phyloP scores from a whole-genome alignment of 306 rosid species.

The cucumber (Cucumis sativus) region Cucumber_9930_V3 NC_026655.2:15588001-15588500 shows the following conservation, averaged over 20 bases:
- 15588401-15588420: neutral
- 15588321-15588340: neutral
- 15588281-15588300: neutral
- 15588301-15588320: neutral
- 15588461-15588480: conserved; percentile 66
- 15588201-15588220: neutral
- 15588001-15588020: neutral
- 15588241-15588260: neutral
- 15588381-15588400: neutral
- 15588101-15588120: neutral
- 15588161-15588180: neutral
- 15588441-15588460: conserved; percentile 59
- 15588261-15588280: neutral
- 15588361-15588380: neutral
- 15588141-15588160: neutral
- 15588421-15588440: neutral
- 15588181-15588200: neutral
- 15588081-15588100: neutral
- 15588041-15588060: neutral
- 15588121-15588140: neutral
- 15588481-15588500: conserved; percentile 27
- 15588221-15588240: neutral
- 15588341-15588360: neutral
- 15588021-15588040: neutral
- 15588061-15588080: neutral